Conservation (phyloP, 108 stramenopile species). For the Discostella stelligeroides region DNA sequence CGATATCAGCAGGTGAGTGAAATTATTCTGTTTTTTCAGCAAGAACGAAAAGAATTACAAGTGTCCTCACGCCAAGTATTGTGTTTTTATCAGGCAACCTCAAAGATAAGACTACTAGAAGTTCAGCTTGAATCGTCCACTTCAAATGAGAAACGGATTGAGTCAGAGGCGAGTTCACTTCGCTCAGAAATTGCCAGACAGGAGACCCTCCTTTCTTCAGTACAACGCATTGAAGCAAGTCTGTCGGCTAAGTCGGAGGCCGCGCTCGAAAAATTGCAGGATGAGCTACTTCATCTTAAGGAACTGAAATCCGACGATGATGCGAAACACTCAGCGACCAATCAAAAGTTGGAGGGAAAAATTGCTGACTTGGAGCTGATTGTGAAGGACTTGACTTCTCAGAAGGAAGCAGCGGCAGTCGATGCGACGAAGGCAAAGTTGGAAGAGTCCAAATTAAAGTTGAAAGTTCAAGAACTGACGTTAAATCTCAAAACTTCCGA, state of each 20-base stretch:
- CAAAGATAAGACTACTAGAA: constrained; percentile 62
- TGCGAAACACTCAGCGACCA: constrained; percentile 43
- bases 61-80: too few species aligned
- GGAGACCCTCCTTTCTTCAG: constrained; percentile 67
- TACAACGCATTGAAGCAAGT: constrained; percentile 83
- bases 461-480: constrained; percentile 52
- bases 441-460: constrained; percentile 49
- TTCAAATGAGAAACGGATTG: constrained; percentile 60
- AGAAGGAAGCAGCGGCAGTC: constrained; percentile 51
- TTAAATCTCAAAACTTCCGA: constrained; percentile 46
- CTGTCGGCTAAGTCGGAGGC: constrained; percentile 64
- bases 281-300: constrained; percentile 50
- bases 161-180: constrained; percentile 60
- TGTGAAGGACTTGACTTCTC: constrained; percentile 41
- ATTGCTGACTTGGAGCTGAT: constrained; percentile 53
- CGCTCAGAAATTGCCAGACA: constrained; percentile 72
- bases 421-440: constrained; percentile 44
- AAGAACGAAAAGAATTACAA: too few species aligned
- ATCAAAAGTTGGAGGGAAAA: constrained; percentile 58
- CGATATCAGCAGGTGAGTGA: constrained; percentile 52
- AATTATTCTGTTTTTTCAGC: constrained; percentile 3
- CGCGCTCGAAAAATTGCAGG: constrained; percentile 55
- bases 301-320: constrained; percentile 41
- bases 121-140: constrained; percentile 69
- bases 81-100: constrained; percentile 38